Evolutionary conservation across 192 early-diverging fungal genomes (phyloP).

Genomic region (Allomyces arbusculus): DNA sequence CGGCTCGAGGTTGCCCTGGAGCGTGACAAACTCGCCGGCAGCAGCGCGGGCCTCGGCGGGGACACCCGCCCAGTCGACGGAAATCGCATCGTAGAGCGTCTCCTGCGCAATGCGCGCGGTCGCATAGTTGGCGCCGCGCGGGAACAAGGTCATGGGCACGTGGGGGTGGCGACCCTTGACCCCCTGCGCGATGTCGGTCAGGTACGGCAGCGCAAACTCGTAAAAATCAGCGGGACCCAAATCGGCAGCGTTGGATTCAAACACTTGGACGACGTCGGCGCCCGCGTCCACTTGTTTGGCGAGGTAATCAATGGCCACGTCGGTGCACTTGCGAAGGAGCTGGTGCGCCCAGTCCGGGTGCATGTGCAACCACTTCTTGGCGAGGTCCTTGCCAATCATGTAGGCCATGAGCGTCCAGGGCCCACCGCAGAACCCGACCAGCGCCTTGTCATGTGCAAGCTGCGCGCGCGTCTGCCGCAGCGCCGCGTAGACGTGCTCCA

Average conservation of each 20-base stretch:
- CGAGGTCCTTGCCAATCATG: constrained; percentile 91
- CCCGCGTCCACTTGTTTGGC: constrained; percentile 88
- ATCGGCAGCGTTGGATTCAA: constrained; percentile 94
- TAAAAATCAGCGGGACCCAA: constrained; percentile 61
- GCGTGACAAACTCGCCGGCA: constrained; percentile 29
- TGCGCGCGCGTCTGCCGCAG: constrained; percentile 75
- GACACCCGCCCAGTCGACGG: constrained; percentile 76
- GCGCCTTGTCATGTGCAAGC: constrained; percentile 66
- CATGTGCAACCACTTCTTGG: constrained; percentile 77
- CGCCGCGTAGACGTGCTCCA: constrained; percentile 83
- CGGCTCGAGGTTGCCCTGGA: constrained; percentile 97
- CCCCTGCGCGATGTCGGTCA: constrained; percentile 50
- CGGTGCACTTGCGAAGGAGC: constrained; percentile 61
- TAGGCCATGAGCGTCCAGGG: constrained; percentile 99
- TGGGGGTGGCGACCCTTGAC: constrained; percentile 37
- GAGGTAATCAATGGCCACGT: constrained; percentile 66
- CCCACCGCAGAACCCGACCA: constrained; percentile 89
- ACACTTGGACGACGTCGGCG: constrained; percentile 91
- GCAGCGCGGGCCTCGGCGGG: constrained; percentile 34
- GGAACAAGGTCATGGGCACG: constrained; percentile 85
- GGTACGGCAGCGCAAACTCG: constrained; percentile 74
- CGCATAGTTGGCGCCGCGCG: constrained; percentile 77
- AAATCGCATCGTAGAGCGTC: constrained; percentile 65
- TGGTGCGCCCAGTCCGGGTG: constrained; percentile 50
- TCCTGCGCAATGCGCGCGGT: constrained; percentile 40